Base-by-base conservation (phyloP, 2,329 filamentous ascomycete genomes). In the Venturia nashicola region DNA sequence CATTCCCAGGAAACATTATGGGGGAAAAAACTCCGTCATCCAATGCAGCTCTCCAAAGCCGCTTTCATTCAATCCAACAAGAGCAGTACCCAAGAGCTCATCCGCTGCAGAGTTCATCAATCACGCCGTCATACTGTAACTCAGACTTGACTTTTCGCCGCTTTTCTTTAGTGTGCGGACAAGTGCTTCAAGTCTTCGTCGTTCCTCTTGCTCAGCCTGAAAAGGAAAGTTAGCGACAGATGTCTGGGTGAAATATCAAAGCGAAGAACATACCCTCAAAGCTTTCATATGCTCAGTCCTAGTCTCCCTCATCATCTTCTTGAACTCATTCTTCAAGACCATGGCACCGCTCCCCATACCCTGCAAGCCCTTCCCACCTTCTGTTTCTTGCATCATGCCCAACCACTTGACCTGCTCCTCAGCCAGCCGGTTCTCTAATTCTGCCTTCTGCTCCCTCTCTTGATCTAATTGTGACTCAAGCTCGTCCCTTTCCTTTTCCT, bases 291-390 rank as follows among this genome's bases (percentile, higher is more conserved):
- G 86, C 72, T 90, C 87, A 1, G 80, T 79, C 66, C 86, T 82
- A 59, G 85, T 85, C 70, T 90, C 86, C 67, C 86, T 81, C 86
- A 90, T 89, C 87, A 90, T 90, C 77, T 87, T 89, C 78, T 88
- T 89, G 72, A 90, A 90, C 72, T 90, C 87, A 67, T 86, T 86
- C 74, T 86, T 85, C 70, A 90, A 71, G 48, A 89, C 85, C 74
- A 83, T 83, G 32, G 85, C 86, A 68, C 85, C 88, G 32, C 59
- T 55, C 5, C 65, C 59, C 55, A 70, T 70, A 9, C 67, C 68
- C 64, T 68, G 67, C 9, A 66, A 68, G 40, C 63, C 65, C 67
- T 69, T 65, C 61, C 72, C 67, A 68, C 72, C 70, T 5, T 75
- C 74, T 11, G 77, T 77, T 16, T 83, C 81, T 69, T 80, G 83